A percentile compares a stretch with the other conserved stretches of the same genome.
phyloP scores from a whole-genome alignment of 2,329 filamentous ascomycete genomes.

The Stemphylium vesicarium region DNA sequence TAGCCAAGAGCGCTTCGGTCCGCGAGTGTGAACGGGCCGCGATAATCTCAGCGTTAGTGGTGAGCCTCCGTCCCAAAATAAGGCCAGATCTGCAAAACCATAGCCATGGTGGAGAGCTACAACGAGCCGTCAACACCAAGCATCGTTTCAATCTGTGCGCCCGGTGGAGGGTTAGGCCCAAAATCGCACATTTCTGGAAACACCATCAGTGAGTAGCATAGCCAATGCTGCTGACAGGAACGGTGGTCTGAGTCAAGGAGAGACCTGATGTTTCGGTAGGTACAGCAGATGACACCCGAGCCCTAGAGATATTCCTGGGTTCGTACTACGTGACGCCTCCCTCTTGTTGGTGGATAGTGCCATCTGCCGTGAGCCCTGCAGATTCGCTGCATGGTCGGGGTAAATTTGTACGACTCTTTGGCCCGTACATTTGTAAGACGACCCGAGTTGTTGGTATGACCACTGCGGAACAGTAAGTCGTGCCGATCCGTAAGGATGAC shows the following conservation, averaged over 20 bases:
- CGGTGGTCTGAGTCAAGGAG: background rate
- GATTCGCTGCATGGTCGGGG: background rate
- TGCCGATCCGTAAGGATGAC: constrained; percentile 1
- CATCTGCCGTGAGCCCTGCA: constrained; percentile 10
- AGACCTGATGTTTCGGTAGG: background rate
- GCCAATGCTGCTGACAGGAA: background rate
- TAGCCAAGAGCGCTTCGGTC: constrained; percentile 3
- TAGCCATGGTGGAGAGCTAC: background rate
- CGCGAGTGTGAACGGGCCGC: background rate
- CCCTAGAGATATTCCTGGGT: background rate
- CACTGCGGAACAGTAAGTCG: background rate
- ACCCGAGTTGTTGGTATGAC: background rate
- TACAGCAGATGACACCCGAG: background rate
- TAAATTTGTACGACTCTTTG: background rate
- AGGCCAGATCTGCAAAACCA: background rate
- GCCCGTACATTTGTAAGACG: background rate
- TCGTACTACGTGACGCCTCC: background rate
- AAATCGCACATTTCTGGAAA: background rate
- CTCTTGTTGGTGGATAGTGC: background rate
- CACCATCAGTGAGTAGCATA: background rate
- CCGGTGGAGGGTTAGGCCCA: background rate
- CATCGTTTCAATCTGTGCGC: background rate
- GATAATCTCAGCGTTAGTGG: background rate
- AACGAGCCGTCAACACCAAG: background rate
- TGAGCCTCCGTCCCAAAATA: constrained; percentile 7